Percentiles rank a stretch among this genome's conserved stretches.
Evolutionary conservation across 129 eudicot genomes (phyloP).

Genomic region (Saussurea involucrata): DNA sequence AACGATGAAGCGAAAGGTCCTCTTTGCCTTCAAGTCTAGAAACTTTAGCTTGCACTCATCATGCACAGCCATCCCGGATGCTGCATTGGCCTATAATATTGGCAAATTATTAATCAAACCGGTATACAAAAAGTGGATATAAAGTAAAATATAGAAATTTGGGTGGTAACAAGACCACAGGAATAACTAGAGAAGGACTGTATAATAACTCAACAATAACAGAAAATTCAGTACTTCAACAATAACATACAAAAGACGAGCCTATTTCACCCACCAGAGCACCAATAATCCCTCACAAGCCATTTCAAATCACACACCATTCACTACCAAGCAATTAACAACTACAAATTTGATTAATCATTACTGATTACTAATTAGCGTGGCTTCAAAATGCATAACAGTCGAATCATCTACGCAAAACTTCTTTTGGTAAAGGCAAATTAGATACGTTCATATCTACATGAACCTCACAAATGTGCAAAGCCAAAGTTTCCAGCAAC

Average conservation of each 20-base stretch:
- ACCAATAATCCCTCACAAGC: background rate
- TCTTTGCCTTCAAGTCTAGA: slow-evolving; percentile 60
- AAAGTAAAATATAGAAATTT: background rate
- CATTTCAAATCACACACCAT: background rate
- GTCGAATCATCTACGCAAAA: background rate
- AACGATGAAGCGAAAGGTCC: slow-evolving; percentile 50
- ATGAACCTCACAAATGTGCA: background rate
- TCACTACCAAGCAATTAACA: background rate
- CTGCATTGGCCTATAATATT: slow-evolving; percentile 54
- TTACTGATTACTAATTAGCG: background rate
- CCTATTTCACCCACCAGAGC: background rate
- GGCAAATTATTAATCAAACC: background rate
- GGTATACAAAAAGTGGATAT: background rate
- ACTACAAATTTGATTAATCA: background rate
- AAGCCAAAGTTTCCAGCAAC: background rate
- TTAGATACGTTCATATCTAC: background rate
- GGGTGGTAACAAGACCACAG: background rate
- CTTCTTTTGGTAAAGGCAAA: background rate
- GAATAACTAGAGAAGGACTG: background rate
- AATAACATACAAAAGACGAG: background rate
- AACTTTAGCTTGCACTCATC: slow-evolving; percentile 72
- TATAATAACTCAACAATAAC: background rate
- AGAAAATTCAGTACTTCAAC: background rate
- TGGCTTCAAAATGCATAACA: background rate
- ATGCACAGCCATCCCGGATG: slow-evolving; percentile 73